Conservation (phyloP, 176 grass and related monocot species). For the Avena sativa region DNA sequence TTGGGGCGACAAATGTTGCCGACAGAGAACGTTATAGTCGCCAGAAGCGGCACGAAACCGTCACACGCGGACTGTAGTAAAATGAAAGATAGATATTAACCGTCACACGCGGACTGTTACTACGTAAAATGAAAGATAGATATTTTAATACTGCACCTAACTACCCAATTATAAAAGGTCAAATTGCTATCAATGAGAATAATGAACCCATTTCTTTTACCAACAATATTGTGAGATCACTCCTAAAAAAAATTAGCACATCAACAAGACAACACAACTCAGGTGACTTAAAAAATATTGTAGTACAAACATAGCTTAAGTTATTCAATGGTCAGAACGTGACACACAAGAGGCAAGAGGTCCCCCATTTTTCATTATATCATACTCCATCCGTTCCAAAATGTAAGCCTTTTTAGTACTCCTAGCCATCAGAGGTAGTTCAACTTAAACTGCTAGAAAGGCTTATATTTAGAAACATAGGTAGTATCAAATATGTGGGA, state of each 20-base stretch:
- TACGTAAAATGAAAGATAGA: background rate
- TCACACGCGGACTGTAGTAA: too few relatives aligned
- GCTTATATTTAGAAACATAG: too few relatives aligned
- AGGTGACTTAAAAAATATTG: background rate
- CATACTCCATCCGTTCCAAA: background rate
- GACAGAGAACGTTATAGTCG: too few relatives aligned
- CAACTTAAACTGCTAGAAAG: too few relatives aligned
- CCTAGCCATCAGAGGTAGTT: too few relatives aligned
- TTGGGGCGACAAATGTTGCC: too few relatives aligned
- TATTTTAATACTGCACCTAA: background rate
- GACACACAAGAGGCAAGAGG: background rate
- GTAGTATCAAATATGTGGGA: background rate
- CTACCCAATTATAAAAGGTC: background rate
- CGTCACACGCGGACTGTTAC: background rate
- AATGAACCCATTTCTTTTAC: background rate
- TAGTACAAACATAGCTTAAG: background rate
- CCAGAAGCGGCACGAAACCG: too few relatives aligned
- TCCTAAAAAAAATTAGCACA: slow-evolving; percentile 13
- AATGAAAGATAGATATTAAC: slow-evolving; percentile 10
- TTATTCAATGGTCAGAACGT: background rate
- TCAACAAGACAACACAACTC: slow-evolving; percentile 3
- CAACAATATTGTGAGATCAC: background rate
- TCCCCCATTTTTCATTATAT: slow-evolving; percentile 30
- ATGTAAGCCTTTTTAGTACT: too few relatives aligned
- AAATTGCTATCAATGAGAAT: background rate